Evolutionary conservation across 2,329 filamentous ascomycete species (phyloP).

Genomic region (Aureobasidium sp.): DNA sequence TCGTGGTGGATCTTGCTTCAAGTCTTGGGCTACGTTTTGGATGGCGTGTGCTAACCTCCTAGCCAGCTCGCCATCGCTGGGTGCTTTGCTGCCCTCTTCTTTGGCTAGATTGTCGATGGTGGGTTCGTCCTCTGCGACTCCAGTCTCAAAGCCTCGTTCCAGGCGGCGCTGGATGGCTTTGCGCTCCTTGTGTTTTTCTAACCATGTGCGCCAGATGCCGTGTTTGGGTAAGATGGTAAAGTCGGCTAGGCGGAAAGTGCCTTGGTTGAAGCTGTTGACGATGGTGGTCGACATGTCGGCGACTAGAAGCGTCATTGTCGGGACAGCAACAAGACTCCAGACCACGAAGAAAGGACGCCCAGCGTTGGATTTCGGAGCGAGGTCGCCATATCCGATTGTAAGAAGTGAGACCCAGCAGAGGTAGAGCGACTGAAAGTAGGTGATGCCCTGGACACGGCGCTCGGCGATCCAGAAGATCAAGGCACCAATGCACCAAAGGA

Average conservation of each 20-base stretch:
- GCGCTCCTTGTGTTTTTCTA: conserved; percentile 29
- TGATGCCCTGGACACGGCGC: conserved; percentile 46
- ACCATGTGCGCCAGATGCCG: conserved; percentile 44
- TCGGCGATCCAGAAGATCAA: conserved; percentile 63
- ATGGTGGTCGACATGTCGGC: conserved; percentile 79
- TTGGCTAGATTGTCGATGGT: conserved; percentile 39
- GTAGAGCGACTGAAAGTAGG: conserved; percentile 75
- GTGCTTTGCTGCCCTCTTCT: conserved; percentile 30
- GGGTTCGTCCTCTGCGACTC: conserved; percentile 21
- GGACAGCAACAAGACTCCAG: conserved; percentile 78
- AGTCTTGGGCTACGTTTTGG: conserved; percentile 54
- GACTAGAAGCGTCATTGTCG: conserved; percentile 81
- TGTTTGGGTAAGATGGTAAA: conserved; percentile 57
- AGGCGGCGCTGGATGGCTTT: conserved; percentile 31
- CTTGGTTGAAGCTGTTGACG: conserved; percentile 57
- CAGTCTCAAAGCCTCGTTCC: conserved; percentile 39
- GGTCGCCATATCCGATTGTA: conserved; percentile 82
- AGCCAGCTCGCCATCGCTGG: conserved; percentile 51
- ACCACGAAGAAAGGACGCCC: conserved; percentile 87
- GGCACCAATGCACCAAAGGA: conserved; percentile 75
- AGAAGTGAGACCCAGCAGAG: conserved; percentile 77
- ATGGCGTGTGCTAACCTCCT: conserved; percentile 62
- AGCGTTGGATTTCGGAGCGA: conserved; percentile 65
- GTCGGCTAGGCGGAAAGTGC: conserved; percentile 52
- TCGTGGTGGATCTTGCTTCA: conserved; percentile 49